Evolutionary conservation across 768 basidiomycete genomes (phyloP).

Genomic region (Psilocybe subaeruginosa): DNA sequence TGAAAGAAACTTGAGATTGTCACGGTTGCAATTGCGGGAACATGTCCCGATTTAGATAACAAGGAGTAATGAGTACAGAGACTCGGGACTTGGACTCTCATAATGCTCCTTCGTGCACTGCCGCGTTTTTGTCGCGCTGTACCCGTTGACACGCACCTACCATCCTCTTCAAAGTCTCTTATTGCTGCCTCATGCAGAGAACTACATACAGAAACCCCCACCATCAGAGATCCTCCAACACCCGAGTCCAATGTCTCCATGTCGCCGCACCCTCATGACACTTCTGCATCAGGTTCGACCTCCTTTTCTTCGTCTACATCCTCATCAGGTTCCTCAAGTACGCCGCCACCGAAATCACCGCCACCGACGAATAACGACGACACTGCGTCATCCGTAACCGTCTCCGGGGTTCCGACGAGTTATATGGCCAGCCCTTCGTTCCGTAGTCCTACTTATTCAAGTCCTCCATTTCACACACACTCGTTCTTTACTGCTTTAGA

Average conservation of each 20-base stretch:
- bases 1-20: not conserved
- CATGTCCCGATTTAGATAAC: conserved; percentile 5
- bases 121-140: conserved; percentile 20
- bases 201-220: conserved; percentile 10
- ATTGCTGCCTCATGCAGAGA: conserved; percentile 7
- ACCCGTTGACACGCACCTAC: conserved; percentile 6
- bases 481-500: conserved; percentile 73
- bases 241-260: conserved; percentile 15
- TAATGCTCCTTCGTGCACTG: conserved; percentile 24
- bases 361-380: conserved; percentile 11
- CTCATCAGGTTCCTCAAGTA: conserved; percentile 8
- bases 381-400: conserved; percentile 8
- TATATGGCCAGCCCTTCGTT: conserved; percentile 21
- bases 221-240: conserved; percentile 21
- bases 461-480: conserved; percentile 85
- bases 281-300: conserved; percentile 11
- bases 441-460: conserved; percentile 47
- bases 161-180: conserved; percentile 5
- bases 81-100: not conserved
- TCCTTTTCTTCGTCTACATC: conserved; percentile 16
- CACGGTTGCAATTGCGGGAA: not conserved
- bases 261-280: conserved; percentile 26
- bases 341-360: not conserved
- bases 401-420: conserved; percentile 23
- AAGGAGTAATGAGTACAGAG: conserved; percentile 2